Evolutionary conservation across 75 land plant genomes (phyloP).

Genomic region (Isoetes taiwanensis): DNA sequence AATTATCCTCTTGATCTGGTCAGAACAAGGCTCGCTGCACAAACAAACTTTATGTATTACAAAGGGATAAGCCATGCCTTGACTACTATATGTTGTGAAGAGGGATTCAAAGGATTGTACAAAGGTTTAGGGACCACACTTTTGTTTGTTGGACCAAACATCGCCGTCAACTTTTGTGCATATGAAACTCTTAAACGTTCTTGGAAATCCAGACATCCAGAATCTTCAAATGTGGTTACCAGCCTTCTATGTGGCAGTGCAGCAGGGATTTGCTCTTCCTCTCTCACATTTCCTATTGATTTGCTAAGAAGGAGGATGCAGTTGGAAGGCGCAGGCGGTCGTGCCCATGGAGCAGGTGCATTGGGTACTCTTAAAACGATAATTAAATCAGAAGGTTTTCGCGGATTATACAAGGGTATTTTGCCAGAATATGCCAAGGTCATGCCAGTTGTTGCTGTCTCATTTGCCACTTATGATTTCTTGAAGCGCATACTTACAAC

Average conservation of each 20-base stretch:
- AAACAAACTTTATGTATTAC: neutral
- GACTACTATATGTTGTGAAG: conserved; percentile 6
- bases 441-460: no score
- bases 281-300: conserved; percentile 10
- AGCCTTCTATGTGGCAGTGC: conserved; percentile 5
- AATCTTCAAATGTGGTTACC: neutral
- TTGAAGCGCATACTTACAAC: no score
- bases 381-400: neutral
- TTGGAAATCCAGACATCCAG: neutral
- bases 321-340: conserved; percentile 2
- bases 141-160: neutral
- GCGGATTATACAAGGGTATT: conserved; percentile 7
- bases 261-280: conserved; percentile 1
- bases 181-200: conserved; percentile 1
- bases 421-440: conserved; percentile 10
- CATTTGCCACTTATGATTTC: no score
- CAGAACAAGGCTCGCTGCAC: neutral
- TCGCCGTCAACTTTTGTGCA: conserved; percentile 10
- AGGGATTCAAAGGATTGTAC: conserved; percentile 7
- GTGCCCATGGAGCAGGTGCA: neutral
- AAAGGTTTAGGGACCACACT: conserved; percentile 11
- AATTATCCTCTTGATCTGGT: neutral
- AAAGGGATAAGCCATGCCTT: neutral
- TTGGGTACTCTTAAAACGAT: neutral
- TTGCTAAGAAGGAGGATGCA: conserved; percentile 10